Percentiles rank a stretch among this genome's conserved stretches.
phyloP scores from a whole-genome alignment of 371 early-diverging fungal species.

The Mucor lusitanicus region DNA sequence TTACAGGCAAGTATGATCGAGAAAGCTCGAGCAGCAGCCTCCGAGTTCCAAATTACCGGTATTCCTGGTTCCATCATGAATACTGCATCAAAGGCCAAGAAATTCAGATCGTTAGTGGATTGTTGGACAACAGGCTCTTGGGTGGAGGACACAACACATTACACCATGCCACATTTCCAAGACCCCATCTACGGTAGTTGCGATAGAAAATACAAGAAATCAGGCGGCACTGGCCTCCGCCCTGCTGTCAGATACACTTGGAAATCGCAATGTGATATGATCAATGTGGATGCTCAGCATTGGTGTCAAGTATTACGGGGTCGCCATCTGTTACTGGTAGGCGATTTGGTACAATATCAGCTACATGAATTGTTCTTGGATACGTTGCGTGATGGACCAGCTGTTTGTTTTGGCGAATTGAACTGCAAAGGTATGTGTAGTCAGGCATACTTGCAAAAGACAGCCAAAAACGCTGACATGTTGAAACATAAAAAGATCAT shows the following conservation, averaged over 20 bases:
- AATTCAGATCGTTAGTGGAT: constrained; percentile 24
- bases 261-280: constrained; percentile 18
- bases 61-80: constrained; percentile 25
- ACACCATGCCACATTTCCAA: constrained; percentile 38
- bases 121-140: constrained; percentile 36
- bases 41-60: constrained; percentile 5
- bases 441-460: too few species aligned
- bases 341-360: constrained; percentile 62
- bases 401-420: constrained; percentile 58
- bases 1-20: constrained; percentile 11
- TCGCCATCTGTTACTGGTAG: constrained; percentile 48
- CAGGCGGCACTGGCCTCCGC: constrained; percentile 10
- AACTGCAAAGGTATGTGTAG: constrained; percentile 50
- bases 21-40: not conserved
- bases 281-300: constrained; percentile 5
- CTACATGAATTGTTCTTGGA: constrained; percentile 58
- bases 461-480: not conserved
- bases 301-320: constrained; percentile 44
- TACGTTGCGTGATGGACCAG: constrained; percentile 45
- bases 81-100: not conserved
- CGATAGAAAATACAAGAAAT: constrained; percentile 28
- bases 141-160: constrained; percentile 11
- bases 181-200: constrained; percentile 47
- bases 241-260: constrained; percentile 33
- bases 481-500: constrained; percentile 30